Conservation (phyloP, 768 basidiomycete genomes). For the Termitomyces sp. region DNA sequence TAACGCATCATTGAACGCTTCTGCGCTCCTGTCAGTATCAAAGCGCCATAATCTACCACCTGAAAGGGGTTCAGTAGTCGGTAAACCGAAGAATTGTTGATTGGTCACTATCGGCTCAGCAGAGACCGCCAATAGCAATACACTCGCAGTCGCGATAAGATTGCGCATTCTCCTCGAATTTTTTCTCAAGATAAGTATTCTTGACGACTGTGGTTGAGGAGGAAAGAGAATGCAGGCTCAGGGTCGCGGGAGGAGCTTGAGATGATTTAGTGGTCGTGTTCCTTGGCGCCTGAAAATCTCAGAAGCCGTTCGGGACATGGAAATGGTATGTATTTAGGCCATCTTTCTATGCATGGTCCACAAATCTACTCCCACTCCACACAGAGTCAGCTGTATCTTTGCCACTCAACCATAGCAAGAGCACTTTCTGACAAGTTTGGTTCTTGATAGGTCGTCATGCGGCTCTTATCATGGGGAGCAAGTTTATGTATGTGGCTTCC, state of each 20-base stretch:
- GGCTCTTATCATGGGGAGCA: no score
- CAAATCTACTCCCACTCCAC: no score
- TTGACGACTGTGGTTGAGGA: neutral
- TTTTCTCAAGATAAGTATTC: neutral
- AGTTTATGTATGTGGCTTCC: no score
- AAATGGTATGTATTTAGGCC: no score
- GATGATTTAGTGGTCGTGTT: neutral
- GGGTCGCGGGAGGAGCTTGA: neutral
- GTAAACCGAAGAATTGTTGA: conserved; percentile 9
- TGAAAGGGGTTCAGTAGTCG: conserved; percentile 3
- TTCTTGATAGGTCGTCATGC: no score
- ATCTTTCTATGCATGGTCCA: no score
- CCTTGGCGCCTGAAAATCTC: neutral
- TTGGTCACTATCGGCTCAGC: conserved; percentile 6
- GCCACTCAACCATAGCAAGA: no score
- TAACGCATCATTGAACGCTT: conserved; percentile 7
- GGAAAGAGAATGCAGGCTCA: neutral
- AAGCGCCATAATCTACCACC: conserved; percentile 16
- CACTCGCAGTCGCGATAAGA: conserved; percentile 8
- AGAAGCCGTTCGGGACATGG: neutral
- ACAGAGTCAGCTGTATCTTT: no score
- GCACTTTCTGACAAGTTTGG: no score
- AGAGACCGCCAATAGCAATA: conserved; percentile 12
- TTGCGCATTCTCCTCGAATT: neutral
- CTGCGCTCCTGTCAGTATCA: neutral